phyloP scores from a whole-genome alignment of 1,284 basidiomycete genomes.

The Sanghuangporus baumii region DNA sequence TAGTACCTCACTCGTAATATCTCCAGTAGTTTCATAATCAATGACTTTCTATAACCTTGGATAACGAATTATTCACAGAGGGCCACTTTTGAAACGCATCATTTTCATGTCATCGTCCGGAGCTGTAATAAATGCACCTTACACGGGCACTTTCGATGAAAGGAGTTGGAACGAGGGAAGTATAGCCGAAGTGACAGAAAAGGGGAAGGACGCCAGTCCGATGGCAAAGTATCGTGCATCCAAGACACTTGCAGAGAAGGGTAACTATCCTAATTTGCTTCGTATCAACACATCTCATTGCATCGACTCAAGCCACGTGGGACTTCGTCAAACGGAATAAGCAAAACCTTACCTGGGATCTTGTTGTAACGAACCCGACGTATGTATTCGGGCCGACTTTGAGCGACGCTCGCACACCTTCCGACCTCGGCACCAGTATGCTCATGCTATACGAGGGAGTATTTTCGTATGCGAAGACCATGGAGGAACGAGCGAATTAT shows the following conservation, averaged over 20 bases:
- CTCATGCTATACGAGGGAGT: background rate
- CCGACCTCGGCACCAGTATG: background rate
- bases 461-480: background rate
- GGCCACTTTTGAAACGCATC: background rate
- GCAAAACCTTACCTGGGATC: constrained; percentile 42
- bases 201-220: background rate
- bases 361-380: constrained; percentile 52
- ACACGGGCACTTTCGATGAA: background rate
- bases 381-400: constrained; percentile 41
- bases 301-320: constrained; percentile 35
- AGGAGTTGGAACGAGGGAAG: constrained; percentile 5
- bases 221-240: constrained; percentile 4
- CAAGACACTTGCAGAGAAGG: constrained; percentile 4
- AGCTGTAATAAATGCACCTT: background rate
- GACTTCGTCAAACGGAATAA: constrained; percentile 54
- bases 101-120: background rate
- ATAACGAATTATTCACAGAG: background rate
- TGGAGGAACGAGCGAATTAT: constrained; percentile 18
- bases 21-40: background rate
- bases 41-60: background rate
- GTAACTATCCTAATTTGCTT: background rate
- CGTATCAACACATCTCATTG: background rate
- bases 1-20: constrained; percentile 23
- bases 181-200: background rate
- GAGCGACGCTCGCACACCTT: background rate